These are phyloP conservation scores for Paraphysoderma sedebokerense DNA, from an alignment of 371 early-diverging fungal genomes.

Conservation along the genomic window DNA sequence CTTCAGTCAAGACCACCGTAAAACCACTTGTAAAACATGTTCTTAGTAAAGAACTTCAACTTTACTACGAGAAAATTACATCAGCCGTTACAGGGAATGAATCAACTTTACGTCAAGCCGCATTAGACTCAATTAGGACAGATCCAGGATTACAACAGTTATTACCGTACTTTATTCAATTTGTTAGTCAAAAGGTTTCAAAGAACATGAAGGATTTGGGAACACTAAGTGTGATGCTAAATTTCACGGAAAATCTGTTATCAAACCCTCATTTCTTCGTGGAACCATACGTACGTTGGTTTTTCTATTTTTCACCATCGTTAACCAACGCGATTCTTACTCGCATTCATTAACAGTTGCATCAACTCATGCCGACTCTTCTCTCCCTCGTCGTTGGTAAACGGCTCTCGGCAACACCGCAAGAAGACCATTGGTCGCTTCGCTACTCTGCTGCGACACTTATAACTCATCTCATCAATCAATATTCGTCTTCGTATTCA, in stretches of 20 bases:
- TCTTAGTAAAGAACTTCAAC: conserved; percentile 85
- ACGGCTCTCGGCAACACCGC: conserved; percentile 37
- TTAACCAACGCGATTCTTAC: neutral
- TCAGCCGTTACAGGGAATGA: conserved; percentile 68
- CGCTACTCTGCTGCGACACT: conserved; percentile 60
- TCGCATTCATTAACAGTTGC: conserved; percentile 35
- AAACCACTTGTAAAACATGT: conserved; percentile 81
- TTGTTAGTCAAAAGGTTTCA: conserved; percentile 74
- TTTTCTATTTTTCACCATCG: neutral
- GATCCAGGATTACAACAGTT: conserved; percentile 97
- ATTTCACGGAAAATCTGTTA: conserved; percentile 66
- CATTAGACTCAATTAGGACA: conserved; percentile 63
- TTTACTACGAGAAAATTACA: conserved; percentile 93
- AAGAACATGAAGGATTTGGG: conserved; percentile 56
- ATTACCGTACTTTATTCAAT: conserved; percentile 95
- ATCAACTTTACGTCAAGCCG: conserved; percentile 44
- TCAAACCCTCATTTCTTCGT: conserved; percentile 84
- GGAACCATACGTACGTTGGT: conserved; percentile 80
- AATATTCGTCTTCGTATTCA: conserved; percentile 61
- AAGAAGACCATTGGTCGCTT: conserved; percentile 65
- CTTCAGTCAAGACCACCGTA: conserved; percentile 21
- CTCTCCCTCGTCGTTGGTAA: conserved; percentile 90
- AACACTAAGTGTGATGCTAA: conserved; percentile 53
- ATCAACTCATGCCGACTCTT: conserved; percentile 93
- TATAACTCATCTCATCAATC: conserved; percentile 44